Evolutionary conservation across 1,139 yeast species (phyloP).

Genomic region (Petasospora rhodanensis): DNA sequence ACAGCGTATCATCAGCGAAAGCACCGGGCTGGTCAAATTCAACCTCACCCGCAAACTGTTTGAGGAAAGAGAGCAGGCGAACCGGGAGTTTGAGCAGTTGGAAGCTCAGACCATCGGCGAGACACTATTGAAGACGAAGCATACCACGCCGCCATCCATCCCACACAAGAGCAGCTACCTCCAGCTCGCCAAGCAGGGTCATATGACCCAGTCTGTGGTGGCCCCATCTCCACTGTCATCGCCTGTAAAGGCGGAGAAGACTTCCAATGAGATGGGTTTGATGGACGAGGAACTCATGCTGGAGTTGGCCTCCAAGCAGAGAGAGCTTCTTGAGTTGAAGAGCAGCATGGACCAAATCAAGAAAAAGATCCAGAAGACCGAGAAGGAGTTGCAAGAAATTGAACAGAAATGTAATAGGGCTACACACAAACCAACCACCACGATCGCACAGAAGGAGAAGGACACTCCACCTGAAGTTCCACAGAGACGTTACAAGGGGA

Average conservation of each 20-base stretch:
- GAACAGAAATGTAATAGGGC: constrained; percentile 28
- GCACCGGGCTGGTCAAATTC: constrained; percentile 30
- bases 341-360: constrained; percentile 32
- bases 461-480: constrained; percentile 1
- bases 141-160: not conserved
- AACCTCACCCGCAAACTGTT: constrained; percentile 18
- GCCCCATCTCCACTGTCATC: constrained; percentile 1
- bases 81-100: constrained; percentile 14
- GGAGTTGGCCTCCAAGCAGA: constrained; percentile 39
- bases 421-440: constrained; percentile 5
- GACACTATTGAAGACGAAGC: constrained; percentile 2
- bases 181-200: constrained; percentile 9
- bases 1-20: constrained; percentile 29
- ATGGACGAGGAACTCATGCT: constrained; percentile 11
- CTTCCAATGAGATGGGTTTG: not conserved
- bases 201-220: constrained; percentile 1
- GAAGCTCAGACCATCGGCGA: constrained; percentile 7
- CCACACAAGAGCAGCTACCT: constrained; percentile 5
- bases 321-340: constrained; percentile 38
- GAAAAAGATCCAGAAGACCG: constrained; percentile 31
- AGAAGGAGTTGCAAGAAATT: constrained; percentile 32
- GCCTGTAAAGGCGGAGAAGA: not conserved
- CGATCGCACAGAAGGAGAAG: no score
- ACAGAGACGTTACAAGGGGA: constrained; percentile 7
- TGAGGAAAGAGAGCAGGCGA: constrained; percentile 16